Percentiles rank a stretch among this genome's conserved stretches.
Conservation (phyloP, 2,329 filamentous ascomycete genomes). For the Stemphylium beticola region DNA sequence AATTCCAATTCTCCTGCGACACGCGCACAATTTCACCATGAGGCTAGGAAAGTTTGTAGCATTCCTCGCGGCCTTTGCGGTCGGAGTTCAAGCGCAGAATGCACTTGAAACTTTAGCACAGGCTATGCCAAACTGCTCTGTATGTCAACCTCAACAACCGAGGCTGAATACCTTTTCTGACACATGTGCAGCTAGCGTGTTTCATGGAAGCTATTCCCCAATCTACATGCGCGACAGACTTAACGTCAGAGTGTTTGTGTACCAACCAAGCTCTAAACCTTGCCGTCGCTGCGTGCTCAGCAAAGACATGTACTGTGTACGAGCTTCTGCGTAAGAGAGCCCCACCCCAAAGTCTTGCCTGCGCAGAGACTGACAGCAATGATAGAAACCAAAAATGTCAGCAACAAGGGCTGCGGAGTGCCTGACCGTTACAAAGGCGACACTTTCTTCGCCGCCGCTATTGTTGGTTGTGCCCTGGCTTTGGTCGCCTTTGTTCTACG, state of each 20-base stretch:
- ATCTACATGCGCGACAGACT: conserved; percentile 48
- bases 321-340: conserved; percentile 41
- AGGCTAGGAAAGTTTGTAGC: conserved; percentile 5
- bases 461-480: conserved; percentile 40
- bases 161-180: conserved; percentile 1
- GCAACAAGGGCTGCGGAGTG: conserved; percentile 43
- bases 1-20: background rate
- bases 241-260: conserved; percentile 50
- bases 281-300: conserved; percentile 45
- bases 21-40: conserved; percentile 10
- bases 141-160: conserved; percentile 9
- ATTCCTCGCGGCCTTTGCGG: conserved; percentile 7
- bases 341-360: background rate
- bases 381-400: conserved; percentile 49
- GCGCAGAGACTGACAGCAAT: background rate
- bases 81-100: conserved; percentile 18
- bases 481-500: conserved; percentile 43
- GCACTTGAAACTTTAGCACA: conserved; percentile 16
- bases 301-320: conserved; percentile 43
- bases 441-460: conserved; percentile 36
- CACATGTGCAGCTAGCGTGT: conserved; percentile 22
- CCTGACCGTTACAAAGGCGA: conserved; percentile 44
- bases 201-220: conserved; percentile 32
- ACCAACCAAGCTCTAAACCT: conserved; percentile 42
- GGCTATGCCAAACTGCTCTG: conserved; percentile 24